Conservation (phyloP, 768 basidiomycete species). For the Arthromyces matolae region DNA sequence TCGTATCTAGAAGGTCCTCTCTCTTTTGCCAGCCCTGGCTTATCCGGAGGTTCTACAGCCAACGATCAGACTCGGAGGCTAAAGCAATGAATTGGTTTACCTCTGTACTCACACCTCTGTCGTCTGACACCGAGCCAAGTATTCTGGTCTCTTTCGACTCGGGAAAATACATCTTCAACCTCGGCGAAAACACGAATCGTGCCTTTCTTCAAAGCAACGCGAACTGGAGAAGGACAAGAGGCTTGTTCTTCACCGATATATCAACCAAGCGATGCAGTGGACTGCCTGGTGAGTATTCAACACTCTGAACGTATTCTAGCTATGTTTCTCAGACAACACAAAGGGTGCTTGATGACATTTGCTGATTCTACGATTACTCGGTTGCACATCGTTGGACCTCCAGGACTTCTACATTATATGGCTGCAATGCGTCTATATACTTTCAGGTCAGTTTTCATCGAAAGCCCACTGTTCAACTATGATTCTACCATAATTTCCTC, state of each 20-base stretch:
- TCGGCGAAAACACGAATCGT: conserved; percentile 76
- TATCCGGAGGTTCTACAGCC: conserved; percentile 10
- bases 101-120: conserved; percentile 51
- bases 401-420: conserved; percentile 64
- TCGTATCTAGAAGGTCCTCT: conserved; percentile 2
- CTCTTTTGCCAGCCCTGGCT: conserved; percentile 6
- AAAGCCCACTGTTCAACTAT: neutral
- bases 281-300: conserved; percentile 53
- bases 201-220: conserved; percentile 64
- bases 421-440: conserved; percentile 69
- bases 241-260: conserved; percentile 69
- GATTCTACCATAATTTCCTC: neutral
- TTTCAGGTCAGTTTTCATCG: conserved; percentile 50
- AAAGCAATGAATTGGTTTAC: conserved; percentile 58
- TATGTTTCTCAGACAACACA: neutral
- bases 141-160: conserved; percentile 72
- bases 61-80: conserved; percentile 1
- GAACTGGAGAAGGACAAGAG: conserved; percentile 64
- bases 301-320: conserved; percentile 2
- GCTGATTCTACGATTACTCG: conserved; percentile 64
- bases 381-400: conserved; percentile 67
- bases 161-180: conserved; percentile 86
- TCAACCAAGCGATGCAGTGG: conserved; percentile 64
- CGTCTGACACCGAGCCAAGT: conserved; percentile 80
- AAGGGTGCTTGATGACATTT: conserved; percentile 76